Evolutionary conservation across 2,329 filamentous ascomycete genomes (phyloP).

Genomic region (Tolypocladium tropicale): DNA sequence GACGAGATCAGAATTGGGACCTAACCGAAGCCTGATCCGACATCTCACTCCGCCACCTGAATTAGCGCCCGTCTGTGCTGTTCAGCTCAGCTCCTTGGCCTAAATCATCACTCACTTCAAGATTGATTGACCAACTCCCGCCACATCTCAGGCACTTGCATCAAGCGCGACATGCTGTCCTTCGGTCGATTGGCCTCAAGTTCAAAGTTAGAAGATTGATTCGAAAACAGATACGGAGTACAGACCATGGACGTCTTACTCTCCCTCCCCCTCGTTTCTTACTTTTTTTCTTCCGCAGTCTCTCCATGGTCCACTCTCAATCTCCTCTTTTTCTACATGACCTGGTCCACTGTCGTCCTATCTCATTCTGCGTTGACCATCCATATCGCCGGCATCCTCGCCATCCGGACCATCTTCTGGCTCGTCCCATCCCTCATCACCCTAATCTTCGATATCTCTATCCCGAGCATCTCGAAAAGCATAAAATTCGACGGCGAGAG

Average conservation of each 20-base stretch:
- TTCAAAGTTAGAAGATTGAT: background rate
- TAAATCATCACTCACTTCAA: too few species aligned
- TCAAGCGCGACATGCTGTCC: background rate
- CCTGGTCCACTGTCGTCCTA: slow-evolving; percentile 75
- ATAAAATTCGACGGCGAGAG: slow-evolving; percentile 56
- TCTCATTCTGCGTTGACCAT: slow-evolving; percentile 59
- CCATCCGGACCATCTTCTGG: slow-evolving; percentile 10
- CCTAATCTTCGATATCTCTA: slow-evolving; percentile 56
- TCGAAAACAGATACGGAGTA: background rate
- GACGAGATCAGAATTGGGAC: too few species aligned
- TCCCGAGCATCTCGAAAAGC: slow-evolving; percentile 58
- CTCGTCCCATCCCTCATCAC: background rate
- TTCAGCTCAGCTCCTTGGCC: background rate
- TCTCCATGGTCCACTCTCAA: slow-evolving; percentile 71
- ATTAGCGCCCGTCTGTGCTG: background rate
- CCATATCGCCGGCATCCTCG: background rate
- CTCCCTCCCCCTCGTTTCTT: slow-evolving; percentile 65
- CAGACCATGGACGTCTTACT: slow-evolving; percentile 53
- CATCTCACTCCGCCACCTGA: background rate
- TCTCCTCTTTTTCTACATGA: slow-evolving; percentile 81
- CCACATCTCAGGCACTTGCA: background rate
- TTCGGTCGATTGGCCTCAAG: background rate
- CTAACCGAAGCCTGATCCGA: too few species aligned
- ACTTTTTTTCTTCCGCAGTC: slow-evolving; percentile 49
- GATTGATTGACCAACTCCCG: background rate